phyloP scores from a whole-genome alignment of 106 monocot species.

The Dendrobium chrysotoxum region DNA sequence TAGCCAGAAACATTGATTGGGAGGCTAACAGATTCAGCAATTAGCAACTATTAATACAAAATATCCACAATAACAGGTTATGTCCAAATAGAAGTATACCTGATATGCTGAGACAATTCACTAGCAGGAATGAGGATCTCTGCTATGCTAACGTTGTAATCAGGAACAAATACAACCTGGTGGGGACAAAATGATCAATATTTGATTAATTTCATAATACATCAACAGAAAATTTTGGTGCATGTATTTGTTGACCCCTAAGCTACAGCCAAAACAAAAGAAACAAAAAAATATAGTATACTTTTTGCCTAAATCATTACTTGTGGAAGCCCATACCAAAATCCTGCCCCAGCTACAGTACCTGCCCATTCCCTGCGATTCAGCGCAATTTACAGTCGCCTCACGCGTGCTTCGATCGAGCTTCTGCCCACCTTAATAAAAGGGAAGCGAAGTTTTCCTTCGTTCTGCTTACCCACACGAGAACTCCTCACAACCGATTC shows the following conservation, averaged over 20 bases:
- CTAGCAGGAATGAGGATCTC: conserved; percentile 94
- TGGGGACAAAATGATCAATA: conserved; percentile 4
- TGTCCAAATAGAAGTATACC: conserved; percentile 28
- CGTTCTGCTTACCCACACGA: too few species aligned
- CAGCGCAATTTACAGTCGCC: too few species aligned
- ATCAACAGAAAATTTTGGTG: neutral
- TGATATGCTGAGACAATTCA: conserved; percentile 98
- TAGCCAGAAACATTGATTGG: neutral
- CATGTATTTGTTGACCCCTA: neutral
- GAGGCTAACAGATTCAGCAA: neutral
- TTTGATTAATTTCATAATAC: neutral
- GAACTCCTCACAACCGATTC: too few species aligned
- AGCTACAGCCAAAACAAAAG: too few species aligned
- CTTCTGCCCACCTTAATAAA: too few species aligned
- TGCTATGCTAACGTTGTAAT: conserved; percentile 97
- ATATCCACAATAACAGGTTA: neutral
- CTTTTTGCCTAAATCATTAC: too few species aligned
- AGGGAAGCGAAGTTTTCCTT: too few species aligned
- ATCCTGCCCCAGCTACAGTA: too few species aligned
- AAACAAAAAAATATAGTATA: too few species aligned
- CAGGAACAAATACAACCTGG: conserved; percentile 91
- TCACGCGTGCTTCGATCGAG: too few species aligned
- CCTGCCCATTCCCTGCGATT: too few species aligned
- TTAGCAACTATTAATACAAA: neutral
- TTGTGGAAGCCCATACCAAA: too few species aligned